Evolutionary conservation across 164 flowering plant species (phyloP), one percentile per base, ranked within the genome.

Genomic region (Chimonanthus praecox): DNA sequence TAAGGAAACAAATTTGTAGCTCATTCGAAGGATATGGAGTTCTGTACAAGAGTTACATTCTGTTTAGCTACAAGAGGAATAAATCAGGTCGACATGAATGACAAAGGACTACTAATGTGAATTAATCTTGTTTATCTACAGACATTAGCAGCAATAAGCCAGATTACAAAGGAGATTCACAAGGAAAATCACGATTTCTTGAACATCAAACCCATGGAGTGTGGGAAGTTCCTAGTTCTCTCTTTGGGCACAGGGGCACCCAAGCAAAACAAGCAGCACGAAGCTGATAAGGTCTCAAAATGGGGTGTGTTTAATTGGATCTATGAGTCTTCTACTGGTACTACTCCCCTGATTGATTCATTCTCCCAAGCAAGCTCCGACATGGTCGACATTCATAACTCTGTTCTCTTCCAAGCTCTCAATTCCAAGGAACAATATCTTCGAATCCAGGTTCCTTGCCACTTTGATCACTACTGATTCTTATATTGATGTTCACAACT

Each of bases 321-420:
- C 5, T 73, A 20, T 61, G 21, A 66, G 33, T 33, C 33, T 33
- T 33, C 33, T 46, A 47, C 44, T 47, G 69, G 69, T 3, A 18
- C 50, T 0, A 49, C 70, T 6, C 75, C 75, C n/a, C 49, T 73
- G 18, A 64, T 73, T 15, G 70, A 66, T 45, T 46, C 64, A 6
- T 73, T 73, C 50, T 13, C 20, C 43, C 70, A 73, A 51, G 69
- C 70, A 67, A 73, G 75, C 47, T 44, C 75, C 21, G 75, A 73
- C 70, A 66, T 73, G 75, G 75, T 67, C 21, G 70, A 73, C 64
- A 50, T 73, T 6, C 70, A 73, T 54, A 54, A 20, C 18, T 66
- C 75, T 54, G 75, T 66, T 66, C 70, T 73, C 70, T 73, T 73
- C 64, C 75, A 73, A 73, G 68, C 70, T 1, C 70, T 73, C 33